Base-by-base conservation (phyloP, 176 grass and related monocot species). In the Stipa capillata region DNA sequence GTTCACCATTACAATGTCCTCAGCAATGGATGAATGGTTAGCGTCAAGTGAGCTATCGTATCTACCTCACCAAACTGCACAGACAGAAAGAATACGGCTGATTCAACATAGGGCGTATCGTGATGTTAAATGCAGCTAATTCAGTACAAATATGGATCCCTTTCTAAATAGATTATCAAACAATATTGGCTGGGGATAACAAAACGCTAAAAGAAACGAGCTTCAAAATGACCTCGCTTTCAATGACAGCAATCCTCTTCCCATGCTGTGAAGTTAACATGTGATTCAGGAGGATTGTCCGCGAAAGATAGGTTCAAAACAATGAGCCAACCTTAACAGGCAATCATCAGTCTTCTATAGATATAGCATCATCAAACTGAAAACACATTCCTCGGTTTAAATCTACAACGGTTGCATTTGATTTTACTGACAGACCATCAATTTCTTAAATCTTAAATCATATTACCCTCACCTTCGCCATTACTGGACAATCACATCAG, bases 1-100 rank as follows among this genome's bases (percentile, higher is more conserved):
- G 40, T 87, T 93, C 52, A 90, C 87, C 84, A 90, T 93, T 54
- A 90, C 84, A 72, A 93, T 93, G 78, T 90, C 91, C 60, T 93
- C 91, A 10, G 91, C 62, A 5, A 90, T 82, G 4, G 91, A 90
- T 64, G 91, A 93, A 79, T 93, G 91, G 34, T 64, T 90, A 65
- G 91, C 91, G 6, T 87, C 91, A 28, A 93, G 85, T 34, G 85
- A 90, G 59, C 87, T 82, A 71, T 93, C 91, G 8, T 93, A 59
- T 93, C 91, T 25, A 90, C 91, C 68, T 93, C 91, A 44, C 91
- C 91, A 83, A 93, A 93, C 87, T 93, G 45, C 72, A 86, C 2
- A 60, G 0, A 42, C 25, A 69, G 24, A 14, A 2, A 62, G 15
- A 59, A 45, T 59, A 39, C 32, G 33, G 0, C 28, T 83, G 35